Evolutionary conservation across 2,329 filamentous ascomycete genomes (phyloP), one percentile per base, ranked within the genome.

Genomic region (Dichotomopilus funicola): DNA sequence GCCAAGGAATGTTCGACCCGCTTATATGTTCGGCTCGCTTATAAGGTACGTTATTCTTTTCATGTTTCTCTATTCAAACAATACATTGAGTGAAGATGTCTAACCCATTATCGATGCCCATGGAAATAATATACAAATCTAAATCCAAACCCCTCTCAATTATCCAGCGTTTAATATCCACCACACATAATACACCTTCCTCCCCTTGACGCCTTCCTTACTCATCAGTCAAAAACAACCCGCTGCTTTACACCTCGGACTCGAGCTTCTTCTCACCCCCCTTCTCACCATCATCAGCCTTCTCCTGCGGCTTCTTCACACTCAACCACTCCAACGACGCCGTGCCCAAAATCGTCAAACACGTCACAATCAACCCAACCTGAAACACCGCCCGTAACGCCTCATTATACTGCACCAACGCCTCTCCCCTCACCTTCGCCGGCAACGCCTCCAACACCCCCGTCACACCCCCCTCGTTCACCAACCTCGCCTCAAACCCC

Each of bases 271-370:
- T 50, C 27, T 36, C 53, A 8, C 50, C 47, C 1, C 7, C 38
- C 2, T 8, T 38, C 12, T 38, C 47, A 10, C n/a, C 27, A 11
- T 27, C 46, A 10, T 35, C 38, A 1, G 35, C n/a, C 8, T 40
- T 34, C 8, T 2, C 34, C 47, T 44, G 52, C 35, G 46, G 47
- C 37, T 56, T 56, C 54, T 55, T 58, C 8, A 59, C 54, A 13
- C 54, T 60, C 41, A 47, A 13, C 59, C 59, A 60, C 56, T 60
- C 59, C 37, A 60, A 6, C 13, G 41, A 48, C 5, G 38, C 37
- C 9, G 54, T 53, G 1, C 56, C 59, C 1, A 60, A 5, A 11
- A 60, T 35, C 1, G 49, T 33, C 44, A 56, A 13, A 33, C 56
- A 56, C 33, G 59, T 34, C 5, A 56, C 13, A 12, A 60, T 51